A percentile compares a stretch with the other conserved stretches of the same genome.
Evolutionary conservation across 1,284 basidiomycete genomes (phyloP).

Genomic region (Bjerkandera adusta): DNA sequence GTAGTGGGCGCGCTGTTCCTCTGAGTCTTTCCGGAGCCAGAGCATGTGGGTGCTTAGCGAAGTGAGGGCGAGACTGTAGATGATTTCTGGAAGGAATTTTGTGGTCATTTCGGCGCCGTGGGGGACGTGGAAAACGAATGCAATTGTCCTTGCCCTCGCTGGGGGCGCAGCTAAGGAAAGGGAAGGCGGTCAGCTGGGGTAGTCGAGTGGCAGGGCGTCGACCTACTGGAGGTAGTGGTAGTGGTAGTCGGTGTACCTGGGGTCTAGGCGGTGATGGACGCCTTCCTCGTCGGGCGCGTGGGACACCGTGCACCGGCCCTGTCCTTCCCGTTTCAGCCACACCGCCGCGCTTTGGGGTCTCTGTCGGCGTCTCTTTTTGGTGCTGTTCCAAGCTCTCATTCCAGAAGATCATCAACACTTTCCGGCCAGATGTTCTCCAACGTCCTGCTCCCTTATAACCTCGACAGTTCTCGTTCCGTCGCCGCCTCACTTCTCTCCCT

Average conservation of each 20-base stretch:
- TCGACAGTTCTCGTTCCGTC: neutral
- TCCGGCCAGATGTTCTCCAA: neutral
- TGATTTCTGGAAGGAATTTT: constrained; percentile 47
- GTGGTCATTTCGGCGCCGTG: constrained; percentile 18
- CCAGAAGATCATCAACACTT: constrained; percentile 1
- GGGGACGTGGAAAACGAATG: neutral
- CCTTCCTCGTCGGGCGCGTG: too few relatives aligned
- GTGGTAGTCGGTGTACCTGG: constrained; percentile 1
- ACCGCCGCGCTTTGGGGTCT: constrained; percentile 5
- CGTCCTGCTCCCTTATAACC: neutral
- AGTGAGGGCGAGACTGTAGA: constrained; percentile 58
- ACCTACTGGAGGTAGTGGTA: neutral
- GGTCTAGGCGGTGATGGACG: constrained; percentile 6
- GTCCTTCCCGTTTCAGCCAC: too few relatives aligned
- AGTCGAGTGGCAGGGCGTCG: constrained; percentile 2
- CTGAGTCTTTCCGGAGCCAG: constrained; percentile 43
- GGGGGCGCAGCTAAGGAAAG: too few relatives aligned
- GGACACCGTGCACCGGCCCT: too few relatives aligned
- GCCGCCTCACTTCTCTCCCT: constrained; percentile 6
- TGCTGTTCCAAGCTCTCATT: constrained; percentile 1
- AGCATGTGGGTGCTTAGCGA: constrained; percentile 64
- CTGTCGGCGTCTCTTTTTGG: constrained; percentile 1
- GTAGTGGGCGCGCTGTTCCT: constrained; percentile 47
- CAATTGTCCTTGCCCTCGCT: neutral
- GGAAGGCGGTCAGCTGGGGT: neutral